Base-by-base conservation (phyloP, 2,329 filamentous ascomycete genomes). In the Aulographum hederae region DNA sequence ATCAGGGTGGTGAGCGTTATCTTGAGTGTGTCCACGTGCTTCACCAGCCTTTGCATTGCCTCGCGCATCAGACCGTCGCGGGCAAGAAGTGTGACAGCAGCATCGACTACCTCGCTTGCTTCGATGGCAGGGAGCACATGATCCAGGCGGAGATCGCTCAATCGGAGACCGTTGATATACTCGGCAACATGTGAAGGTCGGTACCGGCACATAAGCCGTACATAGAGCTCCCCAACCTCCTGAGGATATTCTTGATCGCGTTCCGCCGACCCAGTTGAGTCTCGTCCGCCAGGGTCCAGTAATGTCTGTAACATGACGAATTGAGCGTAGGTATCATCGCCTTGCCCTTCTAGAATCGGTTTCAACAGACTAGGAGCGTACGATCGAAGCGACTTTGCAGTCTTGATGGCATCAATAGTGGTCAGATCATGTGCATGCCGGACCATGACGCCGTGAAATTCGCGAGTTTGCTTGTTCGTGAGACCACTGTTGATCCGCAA, bases 161-260 rank as follows among this genome's bases (percentile, higher is more conserved):
- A 73, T 41, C 82, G 78, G 2, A 92, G 63, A 2, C 69, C 50
- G 23, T 77, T 73, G 18, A 95, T 69, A 49, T 89, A 98, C 34
- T 84, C 75, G 3, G 80, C 79, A 2, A 98, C 86, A 43, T 85
- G 81, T 0, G 66, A 56, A 3, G 82, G 70, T 37, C 93, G 71
- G 49, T 82, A 93, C 34, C 61, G 69, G 54, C 91, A 98, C 74
- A 95, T 85, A 16, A 98, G 67, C 43, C 78, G 78, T 4, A 95
- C 74, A 51, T 95, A 95, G 34, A 67, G 67, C 51, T 95, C 89
- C 4, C 78, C 60, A 41, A 94, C 73, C 20, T 67, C 65, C 39
- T 36, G 26, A 35, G 50, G 26, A 5, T 44, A 42, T 30, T 51
- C 39, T 25, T 39, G 44, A 3, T 46, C 41, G 14, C 46, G 39